Percentiles rank a stretch among this genome's conserved stretches.
These are phyloP conservation scores for Ottelia alismoides DNA, from an alignment of 106 monocot genomes.

Conservation along the genomic window DNA sequence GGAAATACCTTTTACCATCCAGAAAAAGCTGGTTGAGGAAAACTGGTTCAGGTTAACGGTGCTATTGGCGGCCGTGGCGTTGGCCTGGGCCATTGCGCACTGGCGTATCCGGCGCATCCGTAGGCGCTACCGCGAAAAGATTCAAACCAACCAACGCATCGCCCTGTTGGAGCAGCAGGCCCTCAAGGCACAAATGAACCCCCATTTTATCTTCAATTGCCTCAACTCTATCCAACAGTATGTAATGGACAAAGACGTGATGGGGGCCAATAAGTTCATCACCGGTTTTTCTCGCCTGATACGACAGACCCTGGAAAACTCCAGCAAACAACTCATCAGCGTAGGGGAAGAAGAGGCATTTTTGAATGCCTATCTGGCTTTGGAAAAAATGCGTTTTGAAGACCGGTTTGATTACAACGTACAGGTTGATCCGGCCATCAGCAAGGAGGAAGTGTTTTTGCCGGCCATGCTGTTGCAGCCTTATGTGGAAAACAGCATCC, in stretches of 20 bases:
- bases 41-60: not conserved
- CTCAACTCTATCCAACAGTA: not conserved
- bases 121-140: not conserved
- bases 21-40: not conserved
- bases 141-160: not conserved
- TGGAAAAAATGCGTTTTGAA: not conserved
- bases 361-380: not conserved
- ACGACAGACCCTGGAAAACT: not conserved
- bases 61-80: not conserved
- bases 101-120: not conserved
- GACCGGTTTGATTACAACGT: not conserved
- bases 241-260: not conserved
- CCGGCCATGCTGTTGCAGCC: not conserved
- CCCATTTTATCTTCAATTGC: conserved; percentile 1
- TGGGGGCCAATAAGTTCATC: not conserved
- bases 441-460: not conserved
- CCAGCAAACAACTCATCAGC: not conserved
- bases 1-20: not conserved
- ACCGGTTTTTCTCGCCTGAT: not conserved
- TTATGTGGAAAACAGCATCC: not conserved
- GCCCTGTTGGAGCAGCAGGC: not conserved
- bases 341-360: not conserved
- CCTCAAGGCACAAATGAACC: not conserved
- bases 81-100: not conserved
- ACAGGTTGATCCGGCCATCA: not conserved